phyloP scores from a whole-genome alignment of 164 flowering plant genomes.

The Liquidambar formosana region DNA sequence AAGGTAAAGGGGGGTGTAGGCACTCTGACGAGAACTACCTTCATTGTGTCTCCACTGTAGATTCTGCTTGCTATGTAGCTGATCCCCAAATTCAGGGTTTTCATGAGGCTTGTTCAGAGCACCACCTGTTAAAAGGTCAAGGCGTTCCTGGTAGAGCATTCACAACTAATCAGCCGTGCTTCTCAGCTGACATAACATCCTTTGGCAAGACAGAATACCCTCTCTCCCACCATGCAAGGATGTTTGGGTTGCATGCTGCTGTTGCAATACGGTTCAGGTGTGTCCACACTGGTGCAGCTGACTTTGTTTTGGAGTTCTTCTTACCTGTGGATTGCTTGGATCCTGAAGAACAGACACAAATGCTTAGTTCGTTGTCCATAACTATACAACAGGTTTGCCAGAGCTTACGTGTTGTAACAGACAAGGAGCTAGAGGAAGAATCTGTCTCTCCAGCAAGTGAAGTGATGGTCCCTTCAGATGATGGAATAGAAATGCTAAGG shows the following conservation, averaged over 20 bases:
- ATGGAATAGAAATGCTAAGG: slow-evolving; percentile 22
- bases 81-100: slow-evolving; percentile 57
- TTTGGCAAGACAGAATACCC: slow-evolving; percentile 72
- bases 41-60: slow-evolving; percentile 68
- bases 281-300: slow-evolving; percentile 43
- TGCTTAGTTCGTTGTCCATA: slow-evolving; percentile 34
- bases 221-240: slow-evolving; percentile 75
- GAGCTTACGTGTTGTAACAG: slow-evolving; percentile 40
- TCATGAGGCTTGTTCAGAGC: slow-evolving; percentile 89
- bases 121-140: slow-evolving; percentile 80
- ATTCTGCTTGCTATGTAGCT: slow-evolving; percentile 63
- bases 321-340: slow-evolving; percentile 37
- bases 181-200: slow-evolving; percentile 57
- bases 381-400: slow-evolving; percentile 29
- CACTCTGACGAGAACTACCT: slow-evolving; percentile 66
- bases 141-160: slow-evolving; percentile 82
- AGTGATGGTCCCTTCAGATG: slow-evolving; percentile 25
- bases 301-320: slow-evolving; percentile 61
- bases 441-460: slow-evolving; percentile 17
- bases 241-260: slow-evolving; percentile 61
- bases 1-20: slow-evolving; percentile 67
- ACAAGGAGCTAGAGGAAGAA: slow-evolving; percentile 57
- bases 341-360: slow-evolving; percentile 36
- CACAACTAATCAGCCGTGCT: slow-evolving; percentile 73
- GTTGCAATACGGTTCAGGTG: slow-evolving; percentile 70